Evolutionary conservation across 2,329 filamentous ascomycete genomes (phyloP), one percentile per base, ranked within the genome.

Genomic region (Atkinsonella hypoxylon): DNA sequence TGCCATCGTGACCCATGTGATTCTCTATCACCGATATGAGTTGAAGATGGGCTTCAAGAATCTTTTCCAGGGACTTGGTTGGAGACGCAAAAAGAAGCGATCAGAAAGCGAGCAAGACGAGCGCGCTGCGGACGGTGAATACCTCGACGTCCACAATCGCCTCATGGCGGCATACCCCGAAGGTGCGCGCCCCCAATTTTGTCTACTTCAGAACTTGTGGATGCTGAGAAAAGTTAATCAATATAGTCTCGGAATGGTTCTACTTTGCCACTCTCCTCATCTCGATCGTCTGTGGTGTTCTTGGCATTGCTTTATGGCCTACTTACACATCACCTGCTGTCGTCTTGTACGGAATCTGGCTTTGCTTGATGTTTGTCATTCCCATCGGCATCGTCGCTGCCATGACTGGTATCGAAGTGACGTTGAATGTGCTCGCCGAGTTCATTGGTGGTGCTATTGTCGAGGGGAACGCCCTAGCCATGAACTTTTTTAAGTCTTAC

Each of bases 91-190:
- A 7, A 63, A 61, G 56, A 59, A 58, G 38, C n/a, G 44, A 17
- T 20, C 39, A 18, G 38, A 38, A 31, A 13, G 4, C 17, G 45
- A 51, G 34, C 45, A 31, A 38, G 12, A 53, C 9, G 48, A 58
- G 0, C 38, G 45, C 18, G 39, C 38, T 9, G 20, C 18, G 6
- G 48, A 59, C 9, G 56, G 48, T 4, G 56, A 61, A 18, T 53
- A 59, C 4, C 30, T 57, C 1, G 70, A 72, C 53, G 61, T 73
- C 2, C 74, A 77, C 58, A 70, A 69, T 51, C 65, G 70, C 2
- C 64, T 76, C 18, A 77, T 77, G 72, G 59, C 61, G 11, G 56
- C 56, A 1, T 77, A 77, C 54, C 64, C 62, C 3, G 72, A 75
- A 56, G 52, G 52, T 52, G 42, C 40, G 46, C 22, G 4, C 22